These are phyloP conservation scores for Globisporangium orthogonon DNA, from an alignment of 352 stramenopile genomes.

Conservation along the genomic window DNA sequence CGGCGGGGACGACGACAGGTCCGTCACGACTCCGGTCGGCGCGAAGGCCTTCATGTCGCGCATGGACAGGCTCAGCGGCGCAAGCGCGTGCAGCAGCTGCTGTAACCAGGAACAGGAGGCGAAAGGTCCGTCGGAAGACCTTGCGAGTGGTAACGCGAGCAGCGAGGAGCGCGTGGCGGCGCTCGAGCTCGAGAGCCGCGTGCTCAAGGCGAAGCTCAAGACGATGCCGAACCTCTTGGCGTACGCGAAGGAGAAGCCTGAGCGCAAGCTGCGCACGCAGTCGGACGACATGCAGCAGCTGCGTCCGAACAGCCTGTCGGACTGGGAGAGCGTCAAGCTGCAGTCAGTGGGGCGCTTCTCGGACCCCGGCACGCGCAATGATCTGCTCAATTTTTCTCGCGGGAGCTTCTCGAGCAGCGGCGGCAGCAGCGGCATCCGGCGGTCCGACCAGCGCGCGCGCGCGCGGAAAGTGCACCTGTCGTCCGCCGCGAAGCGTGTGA, in stretches of 20 bases:
- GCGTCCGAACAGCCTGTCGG: conserved; percentile 31
- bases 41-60: conserved; percentile 10
- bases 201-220: conserved; percentile 31
- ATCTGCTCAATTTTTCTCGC: conserved; percentile 63
- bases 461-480: conserved; percentile 64
- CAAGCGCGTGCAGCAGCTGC: conserved; percentile 17
- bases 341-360: conserved; percentile 45
- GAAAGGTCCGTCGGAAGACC: conserved; percentile 15
- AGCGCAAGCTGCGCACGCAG: conserved; percentile 23
- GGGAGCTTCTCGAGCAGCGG: conserved; percentile 34
- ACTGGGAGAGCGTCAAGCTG: conserved; percentile 42
- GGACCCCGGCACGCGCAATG: conserved; percentile 61
- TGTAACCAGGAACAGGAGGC: conserved; percentile 10
- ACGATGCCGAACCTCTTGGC: conserved; percentile 48
- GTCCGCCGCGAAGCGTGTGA: conserved; percentile 75
- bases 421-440: conserved; percentile 18
- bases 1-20: conserved; percentile 16
- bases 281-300: conserved; percentile 28
- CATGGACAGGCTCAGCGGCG: conserved; percentile 28
- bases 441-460: conserved; percentile 42
- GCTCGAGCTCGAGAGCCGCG: conserved; percentile 21
- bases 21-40: conserved; percentile 15
- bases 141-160: neutral
- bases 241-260: conserved; percentile 33
- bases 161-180: conserved; percentile 10